Conservation (phyloP, 2,329 filamentous ascomycete genomes). For the Fusarium concolor region DNA sequence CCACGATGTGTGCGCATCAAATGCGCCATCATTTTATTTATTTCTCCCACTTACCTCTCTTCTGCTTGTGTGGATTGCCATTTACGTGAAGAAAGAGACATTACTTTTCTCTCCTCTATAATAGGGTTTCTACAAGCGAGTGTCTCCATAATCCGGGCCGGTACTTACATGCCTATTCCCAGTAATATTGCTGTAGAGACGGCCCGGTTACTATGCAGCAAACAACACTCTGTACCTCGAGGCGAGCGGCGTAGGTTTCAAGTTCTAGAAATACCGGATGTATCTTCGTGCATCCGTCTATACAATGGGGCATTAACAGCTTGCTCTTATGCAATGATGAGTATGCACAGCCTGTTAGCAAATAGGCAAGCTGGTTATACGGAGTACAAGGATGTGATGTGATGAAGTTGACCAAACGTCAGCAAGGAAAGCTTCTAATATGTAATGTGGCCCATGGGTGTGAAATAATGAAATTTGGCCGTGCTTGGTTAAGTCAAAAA, state of each 20-base stretch:
- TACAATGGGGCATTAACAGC: neutral
- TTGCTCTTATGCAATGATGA: neutral
- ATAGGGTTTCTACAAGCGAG: neutral
- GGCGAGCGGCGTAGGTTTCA: slow-evolving; percentile 5
- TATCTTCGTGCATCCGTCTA: neutral
- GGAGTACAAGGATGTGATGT: neutral
- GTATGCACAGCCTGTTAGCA: neutral
- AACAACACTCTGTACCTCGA: slow-evolving; percentile 4
- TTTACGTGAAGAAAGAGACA: neutral
- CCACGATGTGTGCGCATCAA: neutral
- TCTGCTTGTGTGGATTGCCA: neutral
- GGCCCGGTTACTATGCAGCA: slow-evolving; percentile 21
- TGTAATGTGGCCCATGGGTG: neutral
- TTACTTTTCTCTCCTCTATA: neutral
- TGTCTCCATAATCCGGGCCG: slow-evolving; percentile 22
- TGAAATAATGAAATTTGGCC: too few species aligned
- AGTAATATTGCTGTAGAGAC: slow-evolving; percentile 8
- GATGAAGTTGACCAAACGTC: neutral
- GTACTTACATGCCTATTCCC: slow-evolving; percentile 9
- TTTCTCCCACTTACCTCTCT: neutral
- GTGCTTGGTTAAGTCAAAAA: neutral
- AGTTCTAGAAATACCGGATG: neutral
- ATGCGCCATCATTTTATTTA: neutral
- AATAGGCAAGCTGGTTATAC: neutral
- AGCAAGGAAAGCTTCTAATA: neutral